phyloP scores from a whole-genome alignment of 2,329 filamentous ascomycete genomes.

The Ophiostoma himal-ulmi region DNA sequence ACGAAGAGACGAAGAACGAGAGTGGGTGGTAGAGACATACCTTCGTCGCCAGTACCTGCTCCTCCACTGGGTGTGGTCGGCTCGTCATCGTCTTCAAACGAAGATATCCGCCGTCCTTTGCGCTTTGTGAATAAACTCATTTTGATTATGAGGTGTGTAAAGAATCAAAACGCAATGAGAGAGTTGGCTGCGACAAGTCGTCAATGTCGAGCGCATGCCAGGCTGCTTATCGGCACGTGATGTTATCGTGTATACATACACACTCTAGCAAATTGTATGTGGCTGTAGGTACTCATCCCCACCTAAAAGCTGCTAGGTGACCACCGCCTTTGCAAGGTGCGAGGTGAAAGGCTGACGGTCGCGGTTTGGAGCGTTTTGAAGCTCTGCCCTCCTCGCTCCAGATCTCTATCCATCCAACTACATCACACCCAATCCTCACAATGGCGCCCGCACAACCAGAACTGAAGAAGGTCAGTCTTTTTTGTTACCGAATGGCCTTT shows the following conservation, averaged over 20 bases:
- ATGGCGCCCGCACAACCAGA: slow-evolving; percentile 99
- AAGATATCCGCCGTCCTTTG: slow-evolving; percentile 72
- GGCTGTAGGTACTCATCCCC: background rate
- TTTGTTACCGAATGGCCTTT: background rate
- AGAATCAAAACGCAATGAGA: background rate
- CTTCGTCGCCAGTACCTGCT: slow-evolving; percentile 26
- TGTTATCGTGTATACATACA: background rate
- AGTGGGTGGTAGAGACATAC: slow-evolving; percentile 31
- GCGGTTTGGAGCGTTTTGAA: slow-evolving; percentile 11
- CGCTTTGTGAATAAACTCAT: slow-evolving; percentile 56
- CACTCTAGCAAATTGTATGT: background rate
- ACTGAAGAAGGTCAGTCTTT: slow-evolving; percentile 76
- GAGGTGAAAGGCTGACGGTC: background rate
- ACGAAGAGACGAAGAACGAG: slow-evolving; percentile 17
- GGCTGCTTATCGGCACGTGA: slow-evolving; percentile 15
- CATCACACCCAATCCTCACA: slow-evolving; percentile 36
- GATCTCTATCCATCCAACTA: slow-evolving; percentile 2
- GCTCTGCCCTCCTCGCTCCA: slow-evolving; percentile 23
- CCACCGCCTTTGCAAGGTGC: slow-evolving; percentile 13
- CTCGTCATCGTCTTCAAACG: slow-evolving; percentile 60
- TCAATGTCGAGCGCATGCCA: slow-evolving; percentile 9
- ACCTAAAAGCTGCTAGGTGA: slow-evolving; percentile 15
- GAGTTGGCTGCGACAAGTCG: background rate
- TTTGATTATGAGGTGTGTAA: slow-evolving; percentile 26
- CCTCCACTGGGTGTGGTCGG: slow-evolving; percentile 18